Base-by-base conservation (phyloP, 352 stramenopile species). In the Globisporangium parvum region DNA sequence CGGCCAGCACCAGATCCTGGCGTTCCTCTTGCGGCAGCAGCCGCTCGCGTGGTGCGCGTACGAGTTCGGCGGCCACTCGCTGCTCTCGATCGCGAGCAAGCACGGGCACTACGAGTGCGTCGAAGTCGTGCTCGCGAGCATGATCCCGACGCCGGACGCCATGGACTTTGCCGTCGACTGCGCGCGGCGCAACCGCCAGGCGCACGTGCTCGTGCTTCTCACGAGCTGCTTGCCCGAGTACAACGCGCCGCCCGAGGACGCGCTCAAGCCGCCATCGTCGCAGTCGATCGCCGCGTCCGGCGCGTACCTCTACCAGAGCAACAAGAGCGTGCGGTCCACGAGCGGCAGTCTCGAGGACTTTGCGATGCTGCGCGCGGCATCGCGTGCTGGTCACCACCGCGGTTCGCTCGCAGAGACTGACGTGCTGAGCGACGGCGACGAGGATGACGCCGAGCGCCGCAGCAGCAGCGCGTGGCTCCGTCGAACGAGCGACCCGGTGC, bases 81-180 rank as follows among this genome's bases (percentile, higher is more conserved):
- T 88, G 33, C 67, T 91, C 12, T 82, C 75, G 0, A 70, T 91
- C 17, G 80, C 80, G 8, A 76, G 73, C 20, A 75, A 72, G 20
- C 73, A 84, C 41, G 80, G 80, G 10, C 77, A 91, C 57, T 91
- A 88, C 56, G 75, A 83, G 52, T 91, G 80, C 49, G 80, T 88
- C 15, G 62, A 81, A 41, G 60, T 71, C 28, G 61, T 91, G 39
- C 64, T 91, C 14, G 61, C 70, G 10, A 60, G 53, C 18, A 53
- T 75, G 23, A 51, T 71, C 18, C 41, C 67, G 39, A 60, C 50
- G 0, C 37, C 59, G 2, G 57, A 66, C 39, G 51, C 54, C n/a
- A 57, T 91, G 15, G 67, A 86, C n/a, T 67, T 71, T 58, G 70
- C 80, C 6, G 57, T 88, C 10, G 66, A 76, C 15, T 70, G 73